phyloP scores from a whole-genome alignment of 768 basidiomycete genomes.

The Tubosaeta sp. region DNA sequence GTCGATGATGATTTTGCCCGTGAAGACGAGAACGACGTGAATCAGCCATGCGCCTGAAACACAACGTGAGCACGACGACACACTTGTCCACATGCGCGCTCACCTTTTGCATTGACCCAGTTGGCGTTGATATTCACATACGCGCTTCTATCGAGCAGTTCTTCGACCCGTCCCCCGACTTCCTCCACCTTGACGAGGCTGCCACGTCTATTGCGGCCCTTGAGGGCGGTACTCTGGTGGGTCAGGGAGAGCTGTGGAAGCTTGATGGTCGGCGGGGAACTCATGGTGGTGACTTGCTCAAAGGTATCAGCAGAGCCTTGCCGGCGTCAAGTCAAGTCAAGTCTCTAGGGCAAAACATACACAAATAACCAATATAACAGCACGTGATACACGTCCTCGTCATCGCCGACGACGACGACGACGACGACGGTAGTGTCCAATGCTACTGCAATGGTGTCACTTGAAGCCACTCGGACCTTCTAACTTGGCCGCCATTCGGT shows the following conservation, averaged over 20 bases:
- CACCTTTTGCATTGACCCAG: constrained; percentile 94
- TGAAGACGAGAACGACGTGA: constrained; percentile 87
- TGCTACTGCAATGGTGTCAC: constrained; percentile 68
- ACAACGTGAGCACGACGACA: constrained; percentile 2
- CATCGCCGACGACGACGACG: background rate
- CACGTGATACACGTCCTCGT: constrained; percentile 14
- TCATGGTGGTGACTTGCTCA: constrained; percentile 33
- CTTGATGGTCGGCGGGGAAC: constrained; percentile 50
- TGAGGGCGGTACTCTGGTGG: constrained; percentile 29
- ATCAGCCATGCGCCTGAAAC: constrained; percentile 92
- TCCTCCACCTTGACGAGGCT: constrained; percentile 86
- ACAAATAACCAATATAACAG: constrained; percentile 5
- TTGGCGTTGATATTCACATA: constrained; percentile 85
- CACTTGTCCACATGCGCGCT: constrained; percentile 6
- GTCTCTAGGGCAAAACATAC: constrained; percentile 4
- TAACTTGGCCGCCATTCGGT: constrained; percentile 67
- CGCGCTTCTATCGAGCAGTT: constrained; percentile 72
- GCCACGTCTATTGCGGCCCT: constrained; percentile 55
- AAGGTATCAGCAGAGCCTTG: background rate
- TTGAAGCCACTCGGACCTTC: constrained; percentile 55
- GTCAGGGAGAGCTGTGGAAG: constrained; percentile 43
- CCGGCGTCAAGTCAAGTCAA: background rate
- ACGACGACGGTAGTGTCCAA: constrained; percentile 10
- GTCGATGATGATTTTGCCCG: constrained; percentile 91
- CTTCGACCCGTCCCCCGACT: constrained; percentile 69